A percentile compares a stretch with the other conserved stretches of the same genome.
These are phyloP conservation scores for Apiotrichum veenhuisii DNA, from an alignment of 1,284 basidiomycete genomes.

Conservation along the genomic window DNA sequence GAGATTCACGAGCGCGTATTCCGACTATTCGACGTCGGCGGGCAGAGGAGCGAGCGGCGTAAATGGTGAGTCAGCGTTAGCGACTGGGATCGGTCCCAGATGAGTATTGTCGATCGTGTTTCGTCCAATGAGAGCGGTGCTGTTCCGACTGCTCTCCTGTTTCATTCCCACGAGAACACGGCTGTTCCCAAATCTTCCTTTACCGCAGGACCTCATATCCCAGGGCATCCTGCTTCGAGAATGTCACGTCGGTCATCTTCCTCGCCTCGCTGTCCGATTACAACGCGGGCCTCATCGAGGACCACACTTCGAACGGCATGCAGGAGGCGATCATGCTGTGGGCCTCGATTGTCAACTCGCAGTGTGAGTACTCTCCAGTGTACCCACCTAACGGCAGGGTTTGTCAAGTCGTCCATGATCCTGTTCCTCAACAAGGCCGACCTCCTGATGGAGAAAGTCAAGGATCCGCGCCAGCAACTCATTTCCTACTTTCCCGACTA, in stretches of 20 bases:
- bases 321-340: conserved; percentile 93
- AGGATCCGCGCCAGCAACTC: conserved; percentile 65
- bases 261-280: conserved; percentile 90
- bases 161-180: too few species aligned
- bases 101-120: too few species aligned
- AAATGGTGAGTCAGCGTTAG: conserved; percentile 61
- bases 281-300: conserved; percentile 90
- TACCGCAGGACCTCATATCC: not conserved
- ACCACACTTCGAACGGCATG: conserved; percentile 97
- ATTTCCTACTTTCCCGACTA: conserved; percentile 73
- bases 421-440: conserved; percentile 90
- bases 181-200: too few species aligned
- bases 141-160: not conserved
- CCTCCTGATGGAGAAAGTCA: conserved; percentile 77
- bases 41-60: conserved; percentile 87
- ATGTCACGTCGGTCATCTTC: conserved; percentile 92
- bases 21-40: conserved; percentile 89
- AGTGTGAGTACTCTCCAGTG: conserved; percentile 26
- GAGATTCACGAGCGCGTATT: conserved; percentile 48
- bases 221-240: conserved; percentile 69
- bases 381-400: conserved; percentile 57
- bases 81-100: too few species aligned
- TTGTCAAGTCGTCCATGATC: conserved; percentile 85
- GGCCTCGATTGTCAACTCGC: conserved; percentile 88
- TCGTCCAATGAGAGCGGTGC: not conserved